phyloP scores from a whole-genome alignment of 2,329 filamentous ascomycete genomes.

The Exophiala lecanii-corni region DNA sequence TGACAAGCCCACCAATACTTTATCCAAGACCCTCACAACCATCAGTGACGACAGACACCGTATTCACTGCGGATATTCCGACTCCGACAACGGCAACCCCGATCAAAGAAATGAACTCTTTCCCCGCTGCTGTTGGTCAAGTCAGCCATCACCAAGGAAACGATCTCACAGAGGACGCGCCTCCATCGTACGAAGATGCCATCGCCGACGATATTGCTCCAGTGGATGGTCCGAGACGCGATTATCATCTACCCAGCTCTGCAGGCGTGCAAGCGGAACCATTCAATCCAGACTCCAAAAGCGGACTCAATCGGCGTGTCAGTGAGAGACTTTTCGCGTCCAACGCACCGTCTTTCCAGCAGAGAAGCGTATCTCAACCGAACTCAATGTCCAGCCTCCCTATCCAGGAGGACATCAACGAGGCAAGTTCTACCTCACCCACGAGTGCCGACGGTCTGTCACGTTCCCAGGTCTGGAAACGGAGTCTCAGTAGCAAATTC shows the following conservation, averaged over 20 bases:
- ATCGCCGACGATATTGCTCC: slow-evolving; percentile 74
- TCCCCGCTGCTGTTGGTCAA: slow-evolving; percentile 12
- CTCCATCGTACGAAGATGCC: slow-evolving; percentile 91
- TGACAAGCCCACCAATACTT: slow-evolving; percentile 18
- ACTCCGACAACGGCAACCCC: slow-evolving; percentile 8
- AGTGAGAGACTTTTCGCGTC: slow-evolving; percentile 25
- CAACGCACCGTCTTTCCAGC: slow-evolving; percentile 12
- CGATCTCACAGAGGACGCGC: slow-evolving; percentile 61
- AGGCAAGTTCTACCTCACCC: not conserved
- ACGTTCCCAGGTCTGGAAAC: not conserved
- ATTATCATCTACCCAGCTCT: slow-evolving; percentile 36
- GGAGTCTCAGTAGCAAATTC: not conserved
- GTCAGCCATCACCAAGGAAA: slow-evolving; percentile 5
- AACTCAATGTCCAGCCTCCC: not conserved
- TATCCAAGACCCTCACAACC: slow-evolving; percentile 9
- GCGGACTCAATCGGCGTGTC: slow-evolving; percentile 19
- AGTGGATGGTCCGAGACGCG: slow-evolving; percentile 61
- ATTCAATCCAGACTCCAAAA: slow-evolving; percentile 24
- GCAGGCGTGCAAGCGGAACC: slow-evolving; percentile 9
- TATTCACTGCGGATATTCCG: slow-evolving; percentile 10
- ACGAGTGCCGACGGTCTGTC: not conserved
- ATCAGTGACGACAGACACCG: slow-evolving; percentile 1
- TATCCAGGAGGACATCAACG: not conserved
- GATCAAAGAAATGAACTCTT: slow-evolving; percentile 10
- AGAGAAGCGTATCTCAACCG: slow-evolving; percentile 12